Base-by-base conservation (phyloP, 768 basidiomycete genomes). In the Cystobasidiopsis lactophilus region DNA sequence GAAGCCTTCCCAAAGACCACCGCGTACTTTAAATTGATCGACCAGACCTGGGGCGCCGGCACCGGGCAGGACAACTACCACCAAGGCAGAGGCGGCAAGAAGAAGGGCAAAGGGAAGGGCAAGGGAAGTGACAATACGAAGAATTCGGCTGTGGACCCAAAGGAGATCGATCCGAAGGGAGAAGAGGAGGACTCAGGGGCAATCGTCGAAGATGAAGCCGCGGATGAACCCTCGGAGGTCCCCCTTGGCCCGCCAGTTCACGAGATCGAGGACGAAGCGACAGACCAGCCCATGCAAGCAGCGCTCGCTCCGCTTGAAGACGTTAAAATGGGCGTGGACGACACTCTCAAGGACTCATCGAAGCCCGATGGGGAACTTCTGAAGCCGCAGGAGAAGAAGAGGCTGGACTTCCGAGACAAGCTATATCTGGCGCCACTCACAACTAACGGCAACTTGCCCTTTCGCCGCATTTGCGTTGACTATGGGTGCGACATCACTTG, bases 401-500 rank as follows among this genome's bases (percentile, higher is more conserved):
- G 84, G 49, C 64, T 96, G 40, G 68, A 83, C 60, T 96, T 89
- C 85, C 67, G 71, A 7, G 84, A 80, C 2, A 85, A 84, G 66
- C 80, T 82, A 0, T 96, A 80, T 64, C 70, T 80, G 5, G 78
- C 78, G 2, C 91, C 91, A 2, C 68, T 96, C 19, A 95, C 91
- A 0, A 96, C 91, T 0, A 86, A 89, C 37, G 91, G 91, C 14
- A 96, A 98, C 62, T 66, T 96, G 80, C 93, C 93, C 2, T 98
- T 96, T 72, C 77, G 93, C 18, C 75, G 89, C 11, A 68, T 96
- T 5, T 93, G 86, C 60, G 78, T 82, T 9, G 70, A 75, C 24
- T 77, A 81, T 53, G 1, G 14, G 19, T 37, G 11, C 16, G 19
- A 30, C 31, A 23, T 23, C n/a, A 91, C 88, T 2, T 88, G 85